phyloP scores from a whole-genome alignment of 2,329 filamentous ascomycete species.

The Aspergillus costaricaensis region DNA sequence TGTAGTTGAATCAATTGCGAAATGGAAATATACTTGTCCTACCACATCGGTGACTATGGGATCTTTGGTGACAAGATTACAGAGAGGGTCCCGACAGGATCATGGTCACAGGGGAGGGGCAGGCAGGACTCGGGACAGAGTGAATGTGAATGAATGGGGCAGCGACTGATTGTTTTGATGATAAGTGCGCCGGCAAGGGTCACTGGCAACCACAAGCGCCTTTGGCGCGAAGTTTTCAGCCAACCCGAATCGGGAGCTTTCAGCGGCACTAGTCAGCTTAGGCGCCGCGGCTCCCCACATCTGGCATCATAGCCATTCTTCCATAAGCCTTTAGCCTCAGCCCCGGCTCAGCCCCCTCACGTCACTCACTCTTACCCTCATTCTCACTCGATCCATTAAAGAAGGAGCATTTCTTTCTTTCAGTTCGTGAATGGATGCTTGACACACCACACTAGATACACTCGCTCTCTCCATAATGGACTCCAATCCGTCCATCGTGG shows the following conservation, averaged over 20 bases:
- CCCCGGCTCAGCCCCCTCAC: constrained; percentile 2
- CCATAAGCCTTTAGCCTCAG: neutral
- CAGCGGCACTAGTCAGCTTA: neutral
- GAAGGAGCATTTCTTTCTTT: neutral
- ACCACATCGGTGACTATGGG: neutral
- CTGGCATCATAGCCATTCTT: constrained; percentile 1
- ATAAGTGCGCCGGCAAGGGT: constrained; percentile 9
- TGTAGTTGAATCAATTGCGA: constrained; percentile 6
- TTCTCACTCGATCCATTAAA: neutral
- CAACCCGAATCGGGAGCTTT: constrained; percentile 12
- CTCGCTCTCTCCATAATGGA: constrained; percentile 34
- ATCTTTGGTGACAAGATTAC: neutral
- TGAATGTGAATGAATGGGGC: neutral
- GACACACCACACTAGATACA: constrained; percentile 2
- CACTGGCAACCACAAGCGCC: constrained; percentile 24
- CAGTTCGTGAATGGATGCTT: neutral
- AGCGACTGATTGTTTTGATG: constrained; percentile 24
- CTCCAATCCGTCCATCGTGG: constrained; percentile 56
- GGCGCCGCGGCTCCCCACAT: constrained; percentile 21
- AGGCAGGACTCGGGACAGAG: neutral
- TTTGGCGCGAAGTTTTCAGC: constrained; percentile 24
- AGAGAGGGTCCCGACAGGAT: neutral
- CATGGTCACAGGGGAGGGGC: constrained; percentile 9
- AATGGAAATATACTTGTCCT: neutral
- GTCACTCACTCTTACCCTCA: neutral